Percentiles rank a stretch among this genome's conserved stretches.
These are phyloP conservation scores for Stereum hirsutum DNA, from an alignment of 1,284 basidiomycete genomes.

Conservation along the genomic window DNA sequence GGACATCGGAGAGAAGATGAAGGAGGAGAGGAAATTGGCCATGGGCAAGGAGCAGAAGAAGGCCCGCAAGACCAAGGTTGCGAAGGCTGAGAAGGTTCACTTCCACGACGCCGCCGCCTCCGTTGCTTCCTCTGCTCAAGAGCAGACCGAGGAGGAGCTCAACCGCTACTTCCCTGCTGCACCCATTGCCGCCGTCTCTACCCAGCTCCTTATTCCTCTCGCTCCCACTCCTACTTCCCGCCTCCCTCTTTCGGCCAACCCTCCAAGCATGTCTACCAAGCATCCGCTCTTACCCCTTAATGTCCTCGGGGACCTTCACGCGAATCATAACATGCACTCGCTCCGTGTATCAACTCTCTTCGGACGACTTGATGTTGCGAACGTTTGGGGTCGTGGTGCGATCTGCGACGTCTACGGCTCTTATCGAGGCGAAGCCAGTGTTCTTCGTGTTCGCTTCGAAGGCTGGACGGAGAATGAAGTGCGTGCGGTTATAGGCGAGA, in stretches of 20 bases:
- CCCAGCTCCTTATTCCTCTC: constrained; percentile 62
- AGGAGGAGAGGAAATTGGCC: constrained; percentile 3
- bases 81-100: constrained; percentile 6
- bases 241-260: constrained; percentile 39
- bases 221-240: constrained; percentile 59
- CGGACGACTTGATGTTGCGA: constrained; percentile 49
- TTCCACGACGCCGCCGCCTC: constrained; percentile 8
- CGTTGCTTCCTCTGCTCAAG: background rate
- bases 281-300: constrained; percentile 45
- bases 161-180: constrained; percentile 51
- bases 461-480: constrained; percentile 63
- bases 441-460: constrained; percentile 55
- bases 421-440: constrained; percentile 36
- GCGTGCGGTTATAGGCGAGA: constrained; percentile 55
- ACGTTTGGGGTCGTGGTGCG: constrained; percentile 57
- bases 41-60: constrained; percentile 9
- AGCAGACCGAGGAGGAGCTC: constrained; percentile 29
- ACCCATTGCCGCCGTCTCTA: constrained; percentile 37
- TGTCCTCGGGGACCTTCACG: constrained; percentile 41
- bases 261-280: constrained; percentile 15
- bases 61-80: constrained; percentile 5
- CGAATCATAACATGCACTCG: constrained; percentile 42
- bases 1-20: constrained; percentile 36
- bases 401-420: constrained; percentile 49
- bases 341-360: constrained; percentile 63